Evolutionary conservation across 495 filamentous ascomycete species (phyloP).

Genomic region (Tuber indicum): DNA sequence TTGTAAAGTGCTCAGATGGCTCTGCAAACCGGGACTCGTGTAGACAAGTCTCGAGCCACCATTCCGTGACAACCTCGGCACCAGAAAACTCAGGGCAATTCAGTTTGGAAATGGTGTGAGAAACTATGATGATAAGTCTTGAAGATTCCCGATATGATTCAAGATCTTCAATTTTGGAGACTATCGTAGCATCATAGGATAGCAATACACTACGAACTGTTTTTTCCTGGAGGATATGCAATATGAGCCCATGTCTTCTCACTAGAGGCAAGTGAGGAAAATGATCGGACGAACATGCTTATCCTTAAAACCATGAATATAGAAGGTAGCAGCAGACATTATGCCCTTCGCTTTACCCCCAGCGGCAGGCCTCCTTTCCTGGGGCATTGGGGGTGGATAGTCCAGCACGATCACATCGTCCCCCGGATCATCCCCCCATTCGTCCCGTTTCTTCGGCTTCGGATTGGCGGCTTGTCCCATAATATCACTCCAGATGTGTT

Average conservation of each 20-base stretch:
- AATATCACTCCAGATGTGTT: conserved; percentile 83
- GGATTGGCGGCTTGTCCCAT: conserved; percentile 50
- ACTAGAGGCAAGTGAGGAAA: background rate
- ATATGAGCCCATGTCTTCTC: conserved; percentile 10
- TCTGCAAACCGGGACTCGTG: conserved; percentile 63
- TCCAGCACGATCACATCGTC: conserved; percentile 12
- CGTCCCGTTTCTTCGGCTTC: conserved; percentile 43
- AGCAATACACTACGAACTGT: conserved; percentile 49
- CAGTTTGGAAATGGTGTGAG: conserved; percentile 47
- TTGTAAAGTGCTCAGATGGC: conserved; percentile 64
- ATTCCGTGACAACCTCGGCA: conserved; percentile 65
- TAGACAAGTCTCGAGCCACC: conserved; percentile 87
- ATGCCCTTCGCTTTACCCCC: conserved; percentile 14
- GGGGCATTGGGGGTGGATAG: background rate
- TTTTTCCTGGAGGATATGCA: conserved; percentile 13
- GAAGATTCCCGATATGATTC: conserved; percentile 27
- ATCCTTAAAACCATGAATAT: conserved; percentile 31
- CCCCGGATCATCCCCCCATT: conserved; percentile 43
- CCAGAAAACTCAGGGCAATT: conserved; percentile 47
- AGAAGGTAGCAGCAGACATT: conserved; percentile 23
- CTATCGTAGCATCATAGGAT: conserved; percentile 51
- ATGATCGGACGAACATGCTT: conserved; percentile 31
- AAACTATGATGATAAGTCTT: conserved; percentile 52
- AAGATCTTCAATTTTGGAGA: conserved; percentile 46
- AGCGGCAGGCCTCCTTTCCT: background rate